Base-by-base conservation (phyloP, 352 stramenopile genomes). In the Thraustotheca clavata region DNA sequence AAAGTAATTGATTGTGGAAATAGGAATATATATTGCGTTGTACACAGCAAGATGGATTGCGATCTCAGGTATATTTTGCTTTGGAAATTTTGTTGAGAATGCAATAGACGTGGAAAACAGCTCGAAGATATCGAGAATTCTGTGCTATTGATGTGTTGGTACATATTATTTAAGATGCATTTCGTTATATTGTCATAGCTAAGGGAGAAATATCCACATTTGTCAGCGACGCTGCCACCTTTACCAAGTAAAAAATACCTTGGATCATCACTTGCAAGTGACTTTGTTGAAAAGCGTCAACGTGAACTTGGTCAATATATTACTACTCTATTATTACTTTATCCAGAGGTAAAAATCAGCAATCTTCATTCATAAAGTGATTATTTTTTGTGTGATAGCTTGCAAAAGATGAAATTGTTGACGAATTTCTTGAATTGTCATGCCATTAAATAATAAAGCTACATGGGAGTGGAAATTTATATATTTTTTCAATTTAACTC, bases 161-260 rank as follows among this genome's bases (percentile, higher is more conserved):
- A 69, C 57, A 68, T 50, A 11, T 35, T 34, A 8, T 2, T 33
- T 14, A 36, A 22, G 43, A 52, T 52, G 43, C 43, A 24, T 12
- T 22, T n/a, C 22, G 18, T 54, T 29, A 26, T 41, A 20, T 46
- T 60, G 32, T 26, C 26, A 16, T 69, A 93, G 84, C 69, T 94
- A 24, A 82, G 84, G 9, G 84, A 94, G 50, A 94, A 94, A 68
- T 91, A 91, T 60, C 82, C 82, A 62, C 87, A 82, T 14, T 79
- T 81, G 27, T 82, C 76, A 32, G 66, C 72, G 14, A 70, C 87
- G 69, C 91, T 94, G 48, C 84, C 82, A 24, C 80, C 77, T 55
- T 69, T 94, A 26, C 84, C 84, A 24, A 91, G 84, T 72, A 94
- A 94, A 62, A 94, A 91, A 59, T 88, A 91, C 60, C 88, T 94